These are phyloP conservation scores for Thalassiosira hispida DNA, from an alignment of 352 stramenopile genomes.

Conservation along the genomic window DNA sequence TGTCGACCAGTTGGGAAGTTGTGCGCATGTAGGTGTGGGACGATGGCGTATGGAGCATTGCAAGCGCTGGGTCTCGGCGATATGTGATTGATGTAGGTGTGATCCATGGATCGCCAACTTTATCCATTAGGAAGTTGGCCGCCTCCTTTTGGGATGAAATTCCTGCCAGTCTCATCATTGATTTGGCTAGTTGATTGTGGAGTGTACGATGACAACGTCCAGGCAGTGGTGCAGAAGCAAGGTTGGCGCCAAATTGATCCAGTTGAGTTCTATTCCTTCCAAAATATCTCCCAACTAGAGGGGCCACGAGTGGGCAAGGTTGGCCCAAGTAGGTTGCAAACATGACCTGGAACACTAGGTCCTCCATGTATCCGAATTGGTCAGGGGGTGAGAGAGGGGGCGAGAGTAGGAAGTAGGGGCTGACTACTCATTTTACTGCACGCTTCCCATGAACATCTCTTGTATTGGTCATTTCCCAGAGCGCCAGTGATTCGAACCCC, in stretches of 20 bases:
- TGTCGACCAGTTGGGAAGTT: constrained; percentile 21
- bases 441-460: too few species aligned
- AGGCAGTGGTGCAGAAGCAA: constrained; percentile 2
- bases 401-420: too few species aligned
- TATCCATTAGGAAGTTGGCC: constrained; percentile 6
- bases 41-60: background rate
- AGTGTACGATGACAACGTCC: background rate
- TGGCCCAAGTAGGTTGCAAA: constrained; percentile 8
- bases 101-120: constrained; percentile 3
- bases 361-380: constrained; percentile 4
- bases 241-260: constrained; percentile 7
- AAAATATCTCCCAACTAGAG: constrained; percentile 18
- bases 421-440: too few species aligned
- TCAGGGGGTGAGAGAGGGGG: background rate
- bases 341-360: constrained; percentile 1
- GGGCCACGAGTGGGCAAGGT: constrained; percentile 7
- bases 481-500: too few species aligned
- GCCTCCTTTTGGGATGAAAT: background rate
- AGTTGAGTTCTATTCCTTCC: constrained; percentile 1
- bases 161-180: constrained; percentile 9
- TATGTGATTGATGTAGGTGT: background rate
- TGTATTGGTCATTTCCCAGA: too few species aligned
- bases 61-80: background rate
- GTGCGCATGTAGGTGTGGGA: constrained; percentile 20
- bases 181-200: background rate